Percentiles rank a stretch among this genome's conserved stretches.
These are phyloP conservation scores for Stemphylium lycopersici DNA, from an alignment of 2,329 filamentous ascomycete genomes.

Conservation along the genomic window DNA sequence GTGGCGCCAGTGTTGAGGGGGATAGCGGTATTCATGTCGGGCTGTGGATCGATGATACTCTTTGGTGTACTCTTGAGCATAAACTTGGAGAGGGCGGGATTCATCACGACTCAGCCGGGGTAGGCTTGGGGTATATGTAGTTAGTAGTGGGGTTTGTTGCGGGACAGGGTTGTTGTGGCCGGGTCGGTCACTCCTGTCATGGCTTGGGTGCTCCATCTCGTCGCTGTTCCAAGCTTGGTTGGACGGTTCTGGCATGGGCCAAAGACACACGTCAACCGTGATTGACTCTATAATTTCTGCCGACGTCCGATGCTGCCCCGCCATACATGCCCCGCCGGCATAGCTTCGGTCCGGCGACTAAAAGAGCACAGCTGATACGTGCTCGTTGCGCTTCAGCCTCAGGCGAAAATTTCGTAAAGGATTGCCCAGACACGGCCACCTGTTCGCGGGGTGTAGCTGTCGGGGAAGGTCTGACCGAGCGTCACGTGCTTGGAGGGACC, in stretches of 20 bases:
- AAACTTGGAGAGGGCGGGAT: conserved; percentile 49
- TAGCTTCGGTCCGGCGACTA: conserved; percentile 26
- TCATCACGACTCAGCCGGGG: conserved; percentile 35
- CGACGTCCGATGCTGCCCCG: conserved; percentile 32
- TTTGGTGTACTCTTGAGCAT: conserved; percentile 48
- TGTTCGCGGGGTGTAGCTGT: conserved; percentile 15
- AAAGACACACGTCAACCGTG: conserved; percentile 26
- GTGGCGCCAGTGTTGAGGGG: conserved; percentile 50
- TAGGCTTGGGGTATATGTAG: conserved; percentile 36
- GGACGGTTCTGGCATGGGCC: conserved; percentile 5
- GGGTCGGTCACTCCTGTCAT: neutral
- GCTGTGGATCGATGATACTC: conserved; percentile 45
- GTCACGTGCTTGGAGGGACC: conserved; percentile 21
- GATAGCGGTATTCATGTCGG: conserved; percentile 49
- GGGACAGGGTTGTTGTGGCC: neutral
- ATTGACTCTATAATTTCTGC: conserved; percentile 46
- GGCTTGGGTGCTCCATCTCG: conserved; percentile 18
- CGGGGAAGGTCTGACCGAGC: conserved; percentile 30
- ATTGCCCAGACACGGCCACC: conserved; percentile 20
- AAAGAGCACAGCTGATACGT: conserved; percentile 15
- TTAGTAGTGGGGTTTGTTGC: conserved; percentile 14
- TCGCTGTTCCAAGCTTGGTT: neutral
- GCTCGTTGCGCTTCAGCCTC: conserved; percentile 12
- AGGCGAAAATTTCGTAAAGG: conserved; percentile 11
- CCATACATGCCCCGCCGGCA: conserved; percentile 33